These are phyloP conservation scores for Casuarina cunninghamiana DNA, from an alignment of 306 rosid genomes.

Conservation along the genomic window DNA sequence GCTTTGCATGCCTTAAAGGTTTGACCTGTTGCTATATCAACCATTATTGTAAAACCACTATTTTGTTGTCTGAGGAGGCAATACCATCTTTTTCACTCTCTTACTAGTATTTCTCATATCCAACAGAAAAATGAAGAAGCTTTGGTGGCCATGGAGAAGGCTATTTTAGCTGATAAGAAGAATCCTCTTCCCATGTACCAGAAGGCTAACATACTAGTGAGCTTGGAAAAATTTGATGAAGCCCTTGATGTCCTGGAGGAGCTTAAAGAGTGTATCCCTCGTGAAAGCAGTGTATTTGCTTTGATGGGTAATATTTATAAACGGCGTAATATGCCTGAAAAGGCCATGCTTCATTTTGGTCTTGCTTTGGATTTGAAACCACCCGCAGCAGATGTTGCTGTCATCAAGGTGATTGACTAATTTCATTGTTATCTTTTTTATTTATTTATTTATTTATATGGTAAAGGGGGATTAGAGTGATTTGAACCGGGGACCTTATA, in stretches of 20 bases:
- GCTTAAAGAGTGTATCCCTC: slow-evolving; percentile 88
- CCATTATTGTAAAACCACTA: not conserved
- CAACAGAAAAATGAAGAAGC: slow-evolving; percentile 87
- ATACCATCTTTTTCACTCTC: not conserved
- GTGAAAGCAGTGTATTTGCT: slow-evolving; percentile 93
- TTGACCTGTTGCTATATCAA: slow-evolving; percentile 25
- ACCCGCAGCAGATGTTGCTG: slow-evolving; percentile 88
- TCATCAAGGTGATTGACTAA: slow-evolving; percentile 69
- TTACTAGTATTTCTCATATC: slow-evolving; percentile 24
- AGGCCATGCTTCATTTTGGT: slow-evolving; percentile 93
- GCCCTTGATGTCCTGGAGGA: slow-evolving; percentile 87
- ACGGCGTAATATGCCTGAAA: slow-evolving; percentile 81
- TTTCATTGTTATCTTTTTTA: not conserved
- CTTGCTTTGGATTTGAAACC: slow-evolving; percentile 98
- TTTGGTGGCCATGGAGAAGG: slow-evolving; percentile 83
- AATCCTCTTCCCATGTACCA: slow-evolving; percentile 99
- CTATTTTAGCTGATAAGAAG: slow-evolving; percentile 88
- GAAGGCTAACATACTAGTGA: slow-evolving; percentile 85
- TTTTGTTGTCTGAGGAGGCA: slow-evolving; percentile 22
- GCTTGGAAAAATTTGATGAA: slow-evolving; percentile 72
- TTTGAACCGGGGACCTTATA: too few species aligned
- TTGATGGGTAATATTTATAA: slow-evolving; percentile 93
- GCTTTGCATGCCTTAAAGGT: slow-evolving; percentile 89
- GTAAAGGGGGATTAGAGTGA: too few species aligned
- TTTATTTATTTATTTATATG: not conserved